Conservation (phyloP, 2,329 filamentous ascomycete genomes). For the Phyllosticta paracitricarpa region DNA sequence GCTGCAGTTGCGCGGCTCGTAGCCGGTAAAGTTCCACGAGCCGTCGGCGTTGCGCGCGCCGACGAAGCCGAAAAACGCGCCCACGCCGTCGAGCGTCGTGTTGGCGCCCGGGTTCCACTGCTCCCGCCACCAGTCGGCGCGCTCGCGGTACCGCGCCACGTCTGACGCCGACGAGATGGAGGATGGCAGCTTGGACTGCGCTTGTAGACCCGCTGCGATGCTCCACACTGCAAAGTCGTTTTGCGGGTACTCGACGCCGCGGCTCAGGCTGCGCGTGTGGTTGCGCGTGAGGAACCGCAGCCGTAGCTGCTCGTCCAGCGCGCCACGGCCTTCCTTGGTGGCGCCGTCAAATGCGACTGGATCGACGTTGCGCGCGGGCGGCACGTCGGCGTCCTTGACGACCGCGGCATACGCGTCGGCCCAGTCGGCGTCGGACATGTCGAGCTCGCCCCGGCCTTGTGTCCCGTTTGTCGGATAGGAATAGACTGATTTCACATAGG, state of each 20-base stretch:
- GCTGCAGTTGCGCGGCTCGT: constrained; percentile 33
- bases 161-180: constrained; percentile 5
- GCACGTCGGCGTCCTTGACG: constrained; percentile 21
- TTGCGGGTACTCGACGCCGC: constrained; percentile 28
- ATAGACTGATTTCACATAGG: constrained; percentile 53
- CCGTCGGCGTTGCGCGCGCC: constrained; percentile 19
- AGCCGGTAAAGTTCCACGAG: constrained; percentile 21
- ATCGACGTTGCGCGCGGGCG: constrained; percentile 18
- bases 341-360: constrained; percentile 22
- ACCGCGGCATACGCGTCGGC: constrained; percentile 20
- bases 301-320: constrained; percentile 34
- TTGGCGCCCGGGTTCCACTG: constrained; percentile 29
- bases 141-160: constrained; percentile 24
- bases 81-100: constrained; percentile 15
- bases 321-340: constrained; percentile 33
- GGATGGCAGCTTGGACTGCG: constrained; percentile 16
- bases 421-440: constrained; percentile 18
- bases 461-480: constrained; percentile 11
- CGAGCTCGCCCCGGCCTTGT: constrained; percentile 21
- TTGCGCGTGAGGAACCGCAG: constrained; percentile 32
- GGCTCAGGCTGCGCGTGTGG: constrained; percentile 24
- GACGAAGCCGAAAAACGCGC: constrained; percentile 25
- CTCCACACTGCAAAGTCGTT: constrained; percentile 44
- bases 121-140: constrained; percentile 33
- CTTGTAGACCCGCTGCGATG: constrained; percentile 24